Evolutionary conservation across 2,329 filamentous ascomycete genomes (phyloP), one percentile per base, ranked within the genome.

Genomic region (Oidium heveae): DNA sequence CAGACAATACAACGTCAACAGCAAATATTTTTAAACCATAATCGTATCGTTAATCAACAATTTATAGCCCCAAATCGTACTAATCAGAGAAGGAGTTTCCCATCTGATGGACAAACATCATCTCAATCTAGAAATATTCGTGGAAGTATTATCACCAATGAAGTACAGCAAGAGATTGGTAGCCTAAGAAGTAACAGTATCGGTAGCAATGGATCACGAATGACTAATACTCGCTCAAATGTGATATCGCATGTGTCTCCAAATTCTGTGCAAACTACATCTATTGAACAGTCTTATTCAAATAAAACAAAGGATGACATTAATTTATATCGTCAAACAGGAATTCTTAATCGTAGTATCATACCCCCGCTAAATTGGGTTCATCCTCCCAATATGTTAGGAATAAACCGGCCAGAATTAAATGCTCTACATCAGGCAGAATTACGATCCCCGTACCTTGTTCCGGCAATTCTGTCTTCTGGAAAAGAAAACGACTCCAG

Each of bases 381-480:
- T 32, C 52, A 53, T 44, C 24, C 52, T 32, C 52, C 52, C 5
- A 44, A 34, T 44, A 53, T 44, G 37, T n/a, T 44, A 6, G 28
- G 52, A 18, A 34, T 65, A 67, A 24, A 69, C 72, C 4, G 66
- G 56, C 71, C 74, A 20, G 63, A 65, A 24, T 62, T 68, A 8
- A 69, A 68, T 32, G 72, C 70, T n/a, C 66, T 81, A 8, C 79
- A 82, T 60, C 75, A 80, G 64, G 71, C 72, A 47, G 69, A 76
- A 61, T 66, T 80, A 32, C 71, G 71, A 24, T 77, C 73, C 58
- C 76, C 77, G 4, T 58, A 68, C 0, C 67, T 75, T 20, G 54
- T 61, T 16, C 53, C 61, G 16, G 52, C 56, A 18, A 57, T 56
- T 44, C 2, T 53, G 34, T n/a, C 53, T 13, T 53, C 55, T 50